These are phyloP conservation scores for Lentinula guzmanii DNA, from an alignment of 768 basidiomycete species.

Conservation along the genomic window DNA sequence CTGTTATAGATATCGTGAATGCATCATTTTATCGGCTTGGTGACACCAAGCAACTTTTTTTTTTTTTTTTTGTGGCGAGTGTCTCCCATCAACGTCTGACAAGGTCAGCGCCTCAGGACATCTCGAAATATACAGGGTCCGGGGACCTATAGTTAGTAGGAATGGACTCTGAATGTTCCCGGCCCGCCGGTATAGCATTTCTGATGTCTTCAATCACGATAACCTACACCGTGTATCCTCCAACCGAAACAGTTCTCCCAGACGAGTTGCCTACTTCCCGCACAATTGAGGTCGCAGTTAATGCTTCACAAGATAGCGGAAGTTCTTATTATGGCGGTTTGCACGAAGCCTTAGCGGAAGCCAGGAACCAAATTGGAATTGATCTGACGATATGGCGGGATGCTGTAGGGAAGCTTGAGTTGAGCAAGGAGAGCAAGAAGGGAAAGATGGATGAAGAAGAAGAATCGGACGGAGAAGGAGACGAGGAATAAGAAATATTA, in stretches of 20 bases:
- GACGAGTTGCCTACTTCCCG: conserved; percentile 9
- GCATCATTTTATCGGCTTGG: too few relatives aligned
- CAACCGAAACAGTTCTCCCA: conserved; percentile 19
- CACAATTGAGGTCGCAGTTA: conserved; percentile 8
- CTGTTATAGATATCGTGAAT: too few relatives aligned
- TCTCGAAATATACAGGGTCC: too few relatives aligned
- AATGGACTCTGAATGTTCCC: neutral
- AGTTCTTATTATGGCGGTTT: conserved; percentile 45
- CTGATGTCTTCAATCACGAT: conserved; percentile 28
- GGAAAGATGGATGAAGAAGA: conserved; percentile 31
- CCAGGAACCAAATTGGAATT: conserved; percentile 51
- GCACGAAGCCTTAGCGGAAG: conserved; percentile 40
- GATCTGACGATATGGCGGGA: conserved; percentile 75
- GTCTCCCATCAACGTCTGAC: too few relatives aligned
- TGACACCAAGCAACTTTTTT: too few relatives aligned
- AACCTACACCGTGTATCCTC: conserved; percentile 38
- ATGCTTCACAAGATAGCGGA: neutral
- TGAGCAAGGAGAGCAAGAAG: conserved; percentile 49
- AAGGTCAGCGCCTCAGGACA: too few relatives aligned
- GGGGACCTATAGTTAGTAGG: too few relatives aligned
- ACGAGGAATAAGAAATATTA: conserved; percentile 27
- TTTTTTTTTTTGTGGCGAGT: too few relatives aligned
- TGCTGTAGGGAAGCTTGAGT: conserved; percentile 58
- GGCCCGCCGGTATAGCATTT: neutral
- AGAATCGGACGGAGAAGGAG: conserved; percentile 43